These are phyloP conservation scores for Macrolepiota dolichaula DNA, from an alignment of 768 basidiomycete species.

Conservation along the genomic window DNA sequence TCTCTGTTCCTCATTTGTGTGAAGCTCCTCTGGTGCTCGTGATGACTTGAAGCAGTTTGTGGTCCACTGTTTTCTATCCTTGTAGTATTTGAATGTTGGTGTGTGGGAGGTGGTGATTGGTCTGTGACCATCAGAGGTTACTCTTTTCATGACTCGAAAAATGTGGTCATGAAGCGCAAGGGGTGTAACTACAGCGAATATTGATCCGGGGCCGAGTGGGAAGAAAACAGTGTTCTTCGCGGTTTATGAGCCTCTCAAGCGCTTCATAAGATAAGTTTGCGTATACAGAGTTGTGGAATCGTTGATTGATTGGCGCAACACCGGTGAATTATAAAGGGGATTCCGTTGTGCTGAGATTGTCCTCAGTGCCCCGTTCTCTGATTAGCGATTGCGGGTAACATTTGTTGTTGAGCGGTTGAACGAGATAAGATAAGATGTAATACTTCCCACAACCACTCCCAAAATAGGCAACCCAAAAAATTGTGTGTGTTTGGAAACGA, in stretches of 20 bases:
- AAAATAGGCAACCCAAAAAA: background rate
- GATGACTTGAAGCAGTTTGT: constrained; percentile 63
- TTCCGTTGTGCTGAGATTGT: too few species aligned
- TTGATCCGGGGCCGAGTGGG: constrained; percentile 86
- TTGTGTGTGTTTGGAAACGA: background rate
- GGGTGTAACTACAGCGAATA: constrained; percentile 92
- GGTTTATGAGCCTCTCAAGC: constrained; percentile 55
- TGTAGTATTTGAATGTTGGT: constrained; percentile 92
- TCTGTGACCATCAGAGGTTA: constrained; percentile 93
- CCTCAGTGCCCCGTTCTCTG: too few species aligned
- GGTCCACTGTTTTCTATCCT: constrained; percentile 66
- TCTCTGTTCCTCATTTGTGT: constrained; percentile 46
- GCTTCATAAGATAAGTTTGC: too few species aligned
- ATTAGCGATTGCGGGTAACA: too few species aligned
- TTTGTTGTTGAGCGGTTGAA: background rate
- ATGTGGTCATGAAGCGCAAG: constrained; percentile 64
- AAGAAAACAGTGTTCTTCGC: constrained; percentile 77
- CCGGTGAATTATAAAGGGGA: too few species aligned
- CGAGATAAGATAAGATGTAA: background rate
- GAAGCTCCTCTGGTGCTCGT: constrained; percentile 57
- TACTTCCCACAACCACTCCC: background rate
- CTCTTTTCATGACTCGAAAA: constrained; percentile 56
- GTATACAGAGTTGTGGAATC: too few species aligned
- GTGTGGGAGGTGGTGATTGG: constrained; percentile 89
- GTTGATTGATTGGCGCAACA: too few species aligned